Evolutionary conservation across 106 monocot species (phyloP), one percentile per base, ranked within the genome.

Genomic region (Dendrobium catenatum): DNA sequence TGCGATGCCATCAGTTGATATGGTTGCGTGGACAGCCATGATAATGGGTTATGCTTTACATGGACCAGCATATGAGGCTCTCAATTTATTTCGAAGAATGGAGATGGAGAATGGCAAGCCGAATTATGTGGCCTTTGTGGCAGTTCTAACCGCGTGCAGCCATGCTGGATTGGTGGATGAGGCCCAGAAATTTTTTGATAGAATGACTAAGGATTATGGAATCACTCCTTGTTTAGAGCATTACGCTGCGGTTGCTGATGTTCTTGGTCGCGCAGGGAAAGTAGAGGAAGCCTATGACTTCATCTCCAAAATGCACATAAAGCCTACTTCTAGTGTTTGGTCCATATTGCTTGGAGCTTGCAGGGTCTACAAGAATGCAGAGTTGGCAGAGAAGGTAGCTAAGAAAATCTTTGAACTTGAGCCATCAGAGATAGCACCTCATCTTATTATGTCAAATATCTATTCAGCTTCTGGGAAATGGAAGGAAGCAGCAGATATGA

Each of bases 41-140:
- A 93, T 99, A 72, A 93, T 95, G 93, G 99, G 99, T 24, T 93
- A 95, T 84, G 95, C 99, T 9, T 85, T 95, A 85, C 95, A 99
- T 86, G 95, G 99, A 6, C 88, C 91, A 24, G 90, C 84, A 9
- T 26, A 74, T 13, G 95, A 95, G 80, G 99, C 99, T 76, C 72
- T 99, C 8, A 18, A 56, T 44, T 66, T 99, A 49, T 99, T 99
- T 78, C 24, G 80, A 10, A 82, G 43, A 40, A 99, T 99, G 99
- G 86, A 88, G 54, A 43, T 6, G 80, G 86, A 88, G 77, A 91
- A 87, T 66, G 80, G 67, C 9, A 86, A 68, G 42, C 99, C 99
- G 16, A 95, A 99, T 40, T 82, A 83, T 79, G 88, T 99, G 0
- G 86, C 93, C 10, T 95, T 95, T 84, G 77, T 99, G 0, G 99